A percentile compares a stretch with the other conserved stretches of the same genome.
phyloP scores from a whole-genome alignment of 805 yeast genomes.

The Isabelozyma heimii region DNA sequence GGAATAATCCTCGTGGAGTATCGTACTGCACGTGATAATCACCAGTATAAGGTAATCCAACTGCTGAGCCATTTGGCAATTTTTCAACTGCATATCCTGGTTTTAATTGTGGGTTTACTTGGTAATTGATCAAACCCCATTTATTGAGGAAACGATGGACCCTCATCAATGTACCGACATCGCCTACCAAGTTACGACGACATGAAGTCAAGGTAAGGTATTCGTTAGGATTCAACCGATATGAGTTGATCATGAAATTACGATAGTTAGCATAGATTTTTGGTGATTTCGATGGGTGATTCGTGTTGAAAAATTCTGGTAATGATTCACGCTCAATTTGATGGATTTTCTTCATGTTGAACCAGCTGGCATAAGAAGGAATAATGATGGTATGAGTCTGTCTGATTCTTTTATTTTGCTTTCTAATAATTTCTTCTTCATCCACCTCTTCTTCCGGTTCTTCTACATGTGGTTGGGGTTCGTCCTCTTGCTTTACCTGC shows the following conservation, averaged over 20 bases:
- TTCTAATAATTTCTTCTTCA: neutral
- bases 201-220: slow-evolving; percentile 87
- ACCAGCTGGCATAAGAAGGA: slow-evolving; percentile 90
- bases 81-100: slow-evolving; percentile 61
- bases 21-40: slow-evolving; percentile 77
- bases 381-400: slow-evolving; percentile 84
- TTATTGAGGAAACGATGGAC: slow-evolving; percentile 79
- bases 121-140: slow-evolving; percentile 94
- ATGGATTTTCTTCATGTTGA: slow-evolving; percentile 67
- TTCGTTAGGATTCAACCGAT: slow-evolving; percentile 85
- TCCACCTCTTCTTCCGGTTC: slow-evolving; percentile 2
- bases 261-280: slow-evolving; percentile 77
- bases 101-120: slow-evolving; percentile 74
- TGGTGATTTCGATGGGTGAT: slow-evolving; percentile 76
- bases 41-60: slow-evolving; percentile 68
- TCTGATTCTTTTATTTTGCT: slow-evolving; percentile 12
- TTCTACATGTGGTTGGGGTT: neutral
- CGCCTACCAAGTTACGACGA: slow-evolving; percentile 87
- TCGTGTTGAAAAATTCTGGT: slow-evolving; percentile 81
- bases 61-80: slow-evolving; percentile 39
- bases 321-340: slow-evolving; percentile 77
- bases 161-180: slow-evolving; percentile 84
- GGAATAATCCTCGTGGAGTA: slow-evolving; percentile 89
- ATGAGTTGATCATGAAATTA: slow-evolving; percentile 85
- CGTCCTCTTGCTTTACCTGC: neutral